Evolutionary conservation across 2,329 filamentous ascomycete genomes (phyloP), one percentile per base, ranked within the genome.

Genomic region (Cladosporium sp.): DNA sequence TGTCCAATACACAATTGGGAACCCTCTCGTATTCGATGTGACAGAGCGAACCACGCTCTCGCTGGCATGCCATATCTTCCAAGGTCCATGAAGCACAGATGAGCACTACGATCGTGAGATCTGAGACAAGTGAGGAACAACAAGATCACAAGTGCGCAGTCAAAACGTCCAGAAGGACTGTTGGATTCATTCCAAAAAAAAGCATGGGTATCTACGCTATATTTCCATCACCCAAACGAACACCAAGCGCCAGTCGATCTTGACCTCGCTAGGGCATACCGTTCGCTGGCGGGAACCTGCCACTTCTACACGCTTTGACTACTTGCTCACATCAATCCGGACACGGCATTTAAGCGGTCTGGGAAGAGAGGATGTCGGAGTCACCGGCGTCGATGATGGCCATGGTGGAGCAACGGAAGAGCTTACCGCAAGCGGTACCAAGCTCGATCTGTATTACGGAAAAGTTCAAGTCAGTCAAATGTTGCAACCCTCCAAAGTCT

Each of bases 361-460:
- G 85, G 78, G 90, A 86, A 79, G 82, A 87, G 71, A 99, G 85
- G 79, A 99, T 99, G 56, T 58, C 56, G 47, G 56, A 58, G 56
- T 58, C 56, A 58, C 56, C 56, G 47, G 56, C 56, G 40, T 58
- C 56, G 28, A 58, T 47, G 40, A 58, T 58, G 47, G 56, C 56
- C 56, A 58, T 58, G 58, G 92, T 96, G 68, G 90, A 93, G 87
- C 90, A 96, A 71, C 91, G 86, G 89, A 96, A 99, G 75, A 99
- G 89, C 84, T 97, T 97, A 84, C 94, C 94, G 82, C 92, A 97
- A 70, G 91, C 92, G 75, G 92, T 97, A 74, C 94, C 94, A 68
- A 99, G 85, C 83, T 97, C 94, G 75, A 97, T 97, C 92, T 97
- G 77, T 77, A 47, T 45, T 45, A 55, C 28, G 51, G 40, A 73